Evolutionary conservation across 352 stramenopile genomes (phyloP).

Genomic region (Phytophthora capsici): DNA sequence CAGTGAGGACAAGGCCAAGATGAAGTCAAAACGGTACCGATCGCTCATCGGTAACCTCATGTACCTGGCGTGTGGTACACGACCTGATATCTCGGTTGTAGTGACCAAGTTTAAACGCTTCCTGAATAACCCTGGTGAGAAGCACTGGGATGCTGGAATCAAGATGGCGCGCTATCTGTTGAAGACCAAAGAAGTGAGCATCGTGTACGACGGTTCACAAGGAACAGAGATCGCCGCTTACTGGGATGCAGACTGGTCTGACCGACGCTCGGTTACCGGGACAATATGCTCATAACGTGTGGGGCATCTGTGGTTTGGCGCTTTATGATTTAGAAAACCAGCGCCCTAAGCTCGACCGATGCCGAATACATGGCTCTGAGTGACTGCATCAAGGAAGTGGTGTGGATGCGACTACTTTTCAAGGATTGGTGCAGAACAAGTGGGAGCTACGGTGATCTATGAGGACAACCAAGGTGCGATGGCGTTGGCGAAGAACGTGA

Average conservation of each 20-base stretch:
- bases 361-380: background rate
- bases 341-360: background rate
- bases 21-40: background rate
- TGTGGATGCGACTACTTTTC: background rate
- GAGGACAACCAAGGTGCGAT: too few relatives aligned
- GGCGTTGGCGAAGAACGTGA: too few relatives aligned
- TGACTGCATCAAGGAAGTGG: background rate
- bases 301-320: background rate
- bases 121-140: background rate
- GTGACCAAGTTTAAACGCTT: background rate
- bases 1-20: background rate
- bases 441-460: too few relatives aligned
- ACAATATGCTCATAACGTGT: background rate
- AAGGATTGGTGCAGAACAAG: too few relatives aligned
- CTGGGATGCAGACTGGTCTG: background rate
- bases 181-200: background rate
- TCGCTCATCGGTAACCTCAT: background rate
- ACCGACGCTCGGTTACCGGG: background rate
- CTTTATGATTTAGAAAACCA: background rate
- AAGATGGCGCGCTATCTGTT: background rate
- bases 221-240: background rate
- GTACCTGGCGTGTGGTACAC: background rate
- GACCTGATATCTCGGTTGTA: background rate
- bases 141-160: background rate
- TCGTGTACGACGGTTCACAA: background rate